Conservation (phyloP, 2,329 filamentous ascomycete species). For the Xylariaceae sp. region DNA sequence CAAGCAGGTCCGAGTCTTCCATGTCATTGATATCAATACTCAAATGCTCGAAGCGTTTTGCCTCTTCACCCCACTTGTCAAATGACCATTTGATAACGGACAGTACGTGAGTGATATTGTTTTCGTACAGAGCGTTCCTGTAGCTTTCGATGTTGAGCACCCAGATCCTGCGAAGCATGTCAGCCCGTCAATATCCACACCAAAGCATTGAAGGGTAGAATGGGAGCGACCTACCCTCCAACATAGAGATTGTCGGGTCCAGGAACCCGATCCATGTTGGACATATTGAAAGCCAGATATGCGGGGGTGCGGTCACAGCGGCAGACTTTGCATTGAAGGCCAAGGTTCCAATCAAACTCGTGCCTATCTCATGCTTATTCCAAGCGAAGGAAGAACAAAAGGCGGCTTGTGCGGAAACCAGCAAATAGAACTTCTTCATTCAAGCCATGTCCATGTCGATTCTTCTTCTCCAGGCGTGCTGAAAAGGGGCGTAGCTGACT, state of each 20-base stretch:
- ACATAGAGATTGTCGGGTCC: slow-evolving; percentile 71
- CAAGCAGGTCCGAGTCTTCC: slow-evolving; percentile 80
- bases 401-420: too few relatives aligned
- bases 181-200: neutral
- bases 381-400: too few relatives aligned
- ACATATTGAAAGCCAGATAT: too few relatives aligned
- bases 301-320: too few relatives aligned
- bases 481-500: too few relatives aligned
- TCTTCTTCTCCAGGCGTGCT: too few relatives aligned
- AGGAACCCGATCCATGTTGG: slow-evolving; percentile 44
- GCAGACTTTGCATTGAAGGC: too few relatives aligned
- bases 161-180: slow-evolving; percentile 58
- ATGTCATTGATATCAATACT: slow-evolving; percentile 86
- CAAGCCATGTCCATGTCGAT: too few relatives aligned
- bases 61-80: slow-evolving; percentile 38
- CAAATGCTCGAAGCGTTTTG: slow-evolving; percentile 64
- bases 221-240: slow-evolving; percentile 57
- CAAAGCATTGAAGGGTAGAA: neutral
- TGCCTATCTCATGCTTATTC: too few relatives aligned
- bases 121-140: slow-evolving; percentile 63
- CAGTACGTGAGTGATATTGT: slow-evolving; percentile 85
- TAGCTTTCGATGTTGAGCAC: slow-evolving; percentile 56
- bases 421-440: too few relatives aligned
- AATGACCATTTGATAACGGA: slow-evolving; percentile 60
- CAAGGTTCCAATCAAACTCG: too few relatives aligned